phyloP scores from a whole-genome alignment of 2,329 filamentous ascomycete genomes.

The Eurotiales sp. region DNA sequence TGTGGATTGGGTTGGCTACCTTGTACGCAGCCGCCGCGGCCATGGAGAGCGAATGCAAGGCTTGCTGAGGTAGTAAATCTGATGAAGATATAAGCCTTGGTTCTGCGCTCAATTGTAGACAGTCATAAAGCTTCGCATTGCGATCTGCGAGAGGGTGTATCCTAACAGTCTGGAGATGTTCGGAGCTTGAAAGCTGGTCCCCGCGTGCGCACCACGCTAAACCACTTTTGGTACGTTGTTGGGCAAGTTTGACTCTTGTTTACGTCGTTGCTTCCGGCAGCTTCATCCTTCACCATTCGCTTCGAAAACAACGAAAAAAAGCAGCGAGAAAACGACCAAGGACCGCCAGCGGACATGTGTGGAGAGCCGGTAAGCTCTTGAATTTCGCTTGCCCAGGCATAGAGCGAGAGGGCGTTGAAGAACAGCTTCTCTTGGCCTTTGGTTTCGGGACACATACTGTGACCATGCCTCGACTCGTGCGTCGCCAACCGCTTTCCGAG shows the following conservation, averaged over 20 bases:
- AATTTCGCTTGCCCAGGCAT: conserved; percentile 2
- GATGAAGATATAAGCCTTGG: background rate
- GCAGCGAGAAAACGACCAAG: background rate
- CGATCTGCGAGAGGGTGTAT: background rate
- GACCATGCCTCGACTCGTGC: conserved; percentile 78
- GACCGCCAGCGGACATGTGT: no score
- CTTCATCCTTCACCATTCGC: background rate
- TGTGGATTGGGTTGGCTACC: conserved; percentile 25
- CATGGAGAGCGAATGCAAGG: conserved; percentile 40
- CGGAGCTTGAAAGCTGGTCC: conserved; percentile 5
- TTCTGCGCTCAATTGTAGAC: background rate
- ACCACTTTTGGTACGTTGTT: conserved; percentile 9
- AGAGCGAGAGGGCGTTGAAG: background rate
- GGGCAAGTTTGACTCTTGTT: conserved; percentile 10
- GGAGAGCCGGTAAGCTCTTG: conserved; percentile 14
- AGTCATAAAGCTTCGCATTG: background rate
- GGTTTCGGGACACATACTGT: no score
- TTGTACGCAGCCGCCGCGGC: conserved; percentile 60
- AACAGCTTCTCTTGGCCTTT: background rate
- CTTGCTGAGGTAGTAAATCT: background rate
- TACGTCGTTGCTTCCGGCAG: conserved; percentile 2
- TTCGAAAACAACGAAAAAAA: background rate
- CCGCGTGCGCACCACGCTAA: conserved; percentile 7
- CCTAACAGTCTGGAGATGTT: background rate
- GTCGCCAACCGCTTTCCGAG: conserved; percentile 72